These are phyloP conservation scores for Colletotrichum plurivorum DNA, from an alignment of 2,329 filamentous ascomycete genomes.

Conservation along the genomic window DNA sequence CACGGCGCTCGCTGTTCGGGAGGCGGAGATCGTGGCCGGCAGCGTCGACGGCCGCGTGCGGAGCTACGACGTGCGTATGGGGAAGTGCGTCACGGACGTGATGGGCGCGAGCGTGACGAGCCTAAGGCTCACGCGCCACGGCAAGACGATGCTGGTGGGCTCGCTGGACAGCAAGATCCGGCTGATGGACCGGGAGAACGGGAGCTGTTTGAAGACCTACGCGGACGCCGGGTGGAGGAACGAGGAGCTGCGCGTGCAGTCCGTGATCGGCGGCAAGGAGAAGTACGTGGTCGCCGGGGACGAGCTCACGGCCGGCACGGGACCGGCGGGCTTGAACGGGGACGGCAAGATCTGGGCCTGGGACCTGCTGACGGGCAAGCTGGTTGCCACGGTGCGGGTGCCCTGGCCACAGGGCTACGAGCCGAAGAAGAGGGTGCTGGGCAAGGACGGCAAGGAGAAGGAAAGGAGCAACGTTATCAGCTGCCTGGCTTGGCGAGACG, in stretches of 20 bases:
- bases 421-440: conserved; percentile 66
- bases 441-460: conserved; percentile 73
- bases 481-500: conserved; percentile 74
- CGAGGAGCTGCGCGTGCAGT: conserved; percentile 80
- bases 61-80: conserved; percentile 86
- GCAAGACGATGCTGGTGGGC: conserved; percentile 80
- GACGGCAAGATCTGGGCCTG: conserved; percentile 82
- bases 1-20: conserved; percentile 62
- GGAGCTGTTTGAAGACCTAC: conserved; percentile 81
- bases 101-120: conserved; percentile 82
- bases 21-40: conserved; percentile 75
- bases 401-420: conserved; percentile 68
- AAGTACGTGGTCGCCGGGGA: conserved; percentile 85
- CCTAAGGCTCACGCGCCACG: conserved; percentile 78
- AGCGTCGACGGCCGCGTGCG: conserved; percentile 89
- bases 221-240: conserved; percentile 72
- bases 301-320: conserved; percentile 66
- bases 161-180: conserved; percentile 83
- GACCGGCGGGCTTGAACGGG: conserved; percentile 43
- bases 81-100: conserved; percentile 78
- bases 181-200: conserved; percentile 84
- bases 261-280: conserved; percentile 81
- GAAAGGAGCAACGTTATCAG: conserved; percentile 72
- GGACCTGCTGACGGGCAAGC: conserved; percentile 83
- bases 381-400: conserved; percentile 73